Evolutionary conservation across 2,329 filamentous ascomycete species (phyloP).

Genomic region (Lojkania enalia): DNA sequence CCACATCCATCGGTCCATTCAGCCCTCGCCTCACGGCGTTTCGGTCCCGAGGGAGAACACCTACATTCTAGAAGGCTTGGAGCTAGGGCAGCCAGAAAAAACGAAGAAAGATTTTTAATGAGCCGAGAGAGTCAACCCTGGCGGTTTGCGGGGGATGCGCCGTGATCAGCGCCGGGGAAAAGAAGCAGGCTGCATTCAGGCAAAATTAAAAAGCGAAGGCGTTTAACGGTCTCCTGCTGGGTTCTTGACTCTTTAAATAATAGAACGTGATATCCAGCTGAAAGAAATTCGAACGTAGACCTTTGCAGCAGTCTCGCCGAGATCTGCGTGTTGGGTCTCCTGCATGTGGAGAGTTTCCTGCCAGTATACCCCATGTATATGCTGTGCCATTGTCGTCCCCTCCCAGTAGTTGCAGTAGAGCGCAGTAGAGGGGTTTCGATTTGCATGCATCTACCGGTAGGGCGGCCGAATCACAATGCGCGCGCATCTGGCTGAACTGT

Average conservation of each 20-base stretch:
- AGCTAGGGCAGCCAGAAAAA: constrained; percentile 3
- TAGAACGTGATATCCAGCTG: too few species aligned
- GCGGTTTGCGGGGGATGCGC: constrained; percentile 26
- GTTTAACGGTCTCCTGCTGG: neutral
- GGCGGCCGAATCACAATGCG: constrained; percentile 21
- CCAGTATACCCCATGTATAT: constrained; percentile 26
- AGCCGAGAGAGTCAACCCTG: constrained; percentile 18
- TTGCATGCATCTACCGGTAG: constrained; percentile 20
- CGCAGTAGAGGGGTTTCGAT: constrained; percentile 18
- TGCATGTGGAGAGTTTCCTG: constrained; percentile 30
- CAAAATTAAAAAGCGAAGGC: constrained; percentile 18
- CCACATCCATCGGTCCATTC: neutral
- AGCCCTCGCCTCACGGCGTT: neutral
- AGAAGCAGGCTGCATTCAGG: constrained; percentile 18
- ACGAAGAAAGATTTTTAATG: constrained; percentile 12
- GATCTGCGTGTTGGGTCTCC: neutral
- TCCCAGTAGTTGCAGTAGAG: too few species aligned
- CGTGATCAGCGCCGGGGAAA: constrained; percentile 21
- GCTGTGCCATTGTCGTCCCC: constrained; percentile 22
- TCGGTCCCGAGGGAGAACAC: neutral
- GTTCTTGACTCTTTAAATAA: too few species aligned
- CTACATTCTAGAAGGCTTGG: constrained; percentile 11
- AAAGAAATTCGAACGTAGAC: too few species aligned
- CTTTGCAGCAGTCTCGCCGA: too few species aligned
- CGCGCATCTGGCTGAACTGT: constrained; percentile 19